Percentiles rank a stretch among this genome's conserved stretches.
phyloP scores from a whole-genome alignment of 2,329 filamentous ascomycete genomes.

The Claviceps arundinis region DNA sequence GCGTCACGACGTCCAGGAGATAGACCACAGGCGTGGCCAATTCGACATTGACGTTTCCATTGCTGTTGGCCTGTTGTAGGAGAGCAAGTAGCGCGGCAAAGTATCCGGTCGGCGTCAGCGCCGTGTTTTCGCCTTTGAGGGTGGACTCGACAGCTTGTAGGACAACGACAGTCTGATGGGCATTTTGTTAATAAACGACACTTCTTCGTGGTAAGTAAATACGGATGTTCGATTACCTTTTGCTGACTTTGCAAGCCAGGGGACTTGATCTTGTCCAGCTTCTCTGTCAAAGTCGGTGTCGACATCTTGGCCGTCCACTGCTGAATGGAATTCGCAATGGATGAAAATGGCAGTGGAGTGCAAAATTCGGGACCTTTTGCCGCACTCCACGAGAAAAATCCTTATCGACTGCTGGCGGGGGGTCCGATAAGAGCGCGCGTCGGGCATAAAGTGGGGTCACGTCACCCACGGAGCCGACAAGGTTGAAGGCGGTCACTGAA shows the following conservation, averaged over 20 bases:
- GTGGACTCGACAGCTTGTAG: constrained; percentile 88
- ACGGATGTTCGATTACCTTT: constrained; percentile 44
- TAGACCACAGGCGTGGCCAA: constrained; percentile 81
- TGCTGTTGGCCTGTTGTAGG: constrained; percentile 60
- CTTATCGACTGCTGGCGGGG: constrained; percentile 11
- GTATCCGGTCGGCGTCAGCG: constrained; percentile 77
- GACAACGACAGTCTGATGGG: constrained; percentile 61
- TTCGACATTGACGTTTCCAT: constrained; percentile 63
- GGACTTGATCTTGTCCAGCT: constrained; percentile 92
- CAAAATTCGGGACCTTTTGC: constrained; percentile 3
- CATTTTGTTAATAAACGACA: background rate
- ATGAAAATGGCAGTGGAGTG: background rate
- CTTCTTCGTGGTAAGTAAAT: background rate
- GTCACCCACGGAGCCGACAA: no score
- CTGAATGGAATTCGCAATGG: background rate
- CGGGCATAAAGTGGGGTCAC: background rate
- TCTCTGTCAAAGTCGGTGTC: constrained; percentile 58
- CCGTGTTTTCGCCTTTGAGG: constrained; percentile 73
- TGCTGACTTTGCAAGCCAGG: constrained; percentile 93
- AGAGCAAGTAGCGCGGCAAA: constrained; percentile 90
- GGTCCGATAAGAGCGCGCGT: constrained; percentile 8
- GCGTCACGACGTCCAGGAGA: constrained; percentile 83
- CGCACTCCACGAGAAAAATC: constrained; percentile 9
- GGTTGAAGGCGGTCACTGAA: no score
- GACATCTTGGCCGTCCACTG: constrained; percentile 17